phyloP scores from a whole-genome alignment of 495 filamentous ascomycete species.

The Apiosordaria backusii region DNA sequence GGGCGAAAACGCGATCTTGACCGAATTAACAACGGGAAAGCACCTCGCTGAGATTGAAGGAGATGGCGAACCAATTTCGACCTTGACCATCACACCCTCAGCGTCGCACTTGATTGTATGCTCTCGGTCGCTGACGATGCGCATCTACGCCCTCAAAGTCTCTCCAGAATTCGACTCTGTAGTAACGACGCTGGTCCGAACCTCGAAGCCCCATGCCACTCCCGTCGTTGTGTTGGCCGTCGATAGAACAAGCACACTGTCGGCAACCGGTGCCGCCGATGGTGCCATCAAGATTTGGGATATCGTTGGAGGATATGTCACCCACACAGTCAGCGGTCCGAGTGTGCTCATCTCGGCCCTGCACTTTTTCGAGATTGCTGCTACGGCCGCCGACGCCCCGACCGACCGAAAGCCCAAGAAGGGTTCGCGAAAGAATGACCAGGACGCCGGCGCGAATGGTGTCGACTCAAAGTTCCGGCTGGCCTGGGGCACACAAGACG shows the following conservation, averaged over 20 bases:
- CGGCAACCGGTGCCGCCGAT: conserved; percentile 89
- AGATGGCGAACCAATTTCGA: conserved; percentile 89
- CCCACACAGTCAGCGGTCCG: conserved; percentile 91
- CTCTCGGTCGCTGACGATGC: conserved; percentile 91
- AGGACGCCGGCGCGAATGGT: conserved; percentile 40
- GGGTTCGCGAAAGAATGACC: conserved; percentile 44
- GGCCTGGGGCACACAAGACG: conserved; percentile 88
- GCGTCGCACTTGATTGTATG: conserved; percentile 84
- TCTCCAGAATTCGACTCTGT: conserved; percentile 54
- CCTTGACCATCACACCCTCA: conserved; percentile 80
- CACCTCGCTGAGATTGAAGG: conserved; percentile 86
- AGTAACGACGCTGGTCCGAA: conserved; percentile 65
- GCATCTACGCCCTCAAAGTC: conserved; percentile 71
- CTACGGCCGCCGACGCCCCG: conserved; percentile 30
- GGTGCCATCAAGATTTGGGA: conserved; percentile 96
- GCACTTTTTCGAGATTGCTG: conserved; percentile 78
- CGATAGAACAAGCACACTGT: conserved; percentile 80
- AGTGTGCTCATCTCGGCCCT: conserved; percentile 86
- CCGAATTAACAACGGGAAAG: conserved; percentile 76
- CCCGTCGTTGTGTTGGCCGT: conserved; percentile 81
- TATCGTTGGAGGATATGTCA: conserved; percentile 83
- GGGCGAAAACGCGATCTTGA: conserved; percentile 83
- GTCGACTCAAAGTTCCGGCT: conserved; percentile 63
- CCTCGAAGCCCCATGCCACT: conserved; percentile 83
- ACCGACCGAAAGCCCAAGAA: conserved; percentile 32